Conservation (phyloP, 2,329 filamentous ascomycete genomes). For the Scytalidium sp. region DNA sequence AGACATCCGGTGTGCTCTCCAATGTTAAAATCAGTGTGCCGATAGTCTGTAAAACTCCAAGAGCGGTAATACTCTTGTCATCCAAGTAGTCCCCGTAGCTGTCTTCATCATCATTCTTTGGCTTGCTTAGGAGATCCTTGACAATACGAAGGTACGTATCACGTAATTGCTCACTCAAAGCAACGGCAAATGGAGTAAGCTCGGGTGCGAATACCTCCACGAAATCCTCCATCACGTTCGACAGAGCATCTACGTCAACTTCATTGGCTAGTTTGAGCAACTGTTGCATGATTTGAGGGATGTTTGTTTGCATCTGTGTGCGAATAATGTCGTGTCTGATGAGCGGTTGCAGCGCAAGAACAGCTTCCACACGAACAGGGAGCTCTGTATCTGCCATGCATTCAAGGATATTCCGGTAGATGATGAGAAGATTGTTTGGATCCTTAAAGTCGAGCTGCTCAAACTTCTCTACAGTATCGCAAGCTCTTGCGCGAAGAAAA, state of each 20-base stretch:
- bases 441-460: constrained; percentile 97
- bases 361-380: constrained; percentile 90
- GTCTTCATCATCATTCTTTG: constrained; percentile 72
- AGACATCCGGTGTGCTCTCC: constrained; percentile 93
- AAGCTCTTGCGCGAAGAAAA: constrained; percentile 89
- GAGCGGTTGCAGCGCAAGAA: constrained; percentile 88
- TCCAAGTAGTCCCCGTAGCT: constrained; percentile 88
- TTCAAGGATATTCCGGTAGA: constrained; percentile 95
- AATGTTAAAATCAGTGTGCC: constrained; percentile 94
- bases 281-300: constrained; percentile 99
- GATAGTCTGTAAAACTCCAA: constrained; percentile 96
- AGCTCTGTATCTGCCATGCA: constrained; percentile 95
- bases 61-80: constrained; percentile 96
- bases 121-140: constrained; percentile 85
- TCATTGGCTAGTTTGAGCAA: constrained; percentile 95
- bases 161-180: constrained; percentile 89
- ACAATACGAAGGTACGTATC: constrained; percentile 96
- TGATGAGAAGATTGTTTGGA: constrained; percentile 88
- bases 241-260: constrained; percentile 93
- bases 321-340: constrained; percentile 95
- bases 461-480: constrained; percentile 97
- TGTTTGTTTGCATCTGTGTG: constrained; percentile 94
- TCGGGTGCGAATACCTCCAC: constrained; percentile 98
- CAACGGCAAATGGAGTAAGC: constrained; percentile 93
- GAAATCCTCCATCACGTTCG: constrained; percentile 99